Percentiles rank a stretch among this genome's conserved stretches.
phyloP scores from a whole-genome alignment of 1,284 basidiomycete species.

The Ganoderma lingzhi region DNA sequence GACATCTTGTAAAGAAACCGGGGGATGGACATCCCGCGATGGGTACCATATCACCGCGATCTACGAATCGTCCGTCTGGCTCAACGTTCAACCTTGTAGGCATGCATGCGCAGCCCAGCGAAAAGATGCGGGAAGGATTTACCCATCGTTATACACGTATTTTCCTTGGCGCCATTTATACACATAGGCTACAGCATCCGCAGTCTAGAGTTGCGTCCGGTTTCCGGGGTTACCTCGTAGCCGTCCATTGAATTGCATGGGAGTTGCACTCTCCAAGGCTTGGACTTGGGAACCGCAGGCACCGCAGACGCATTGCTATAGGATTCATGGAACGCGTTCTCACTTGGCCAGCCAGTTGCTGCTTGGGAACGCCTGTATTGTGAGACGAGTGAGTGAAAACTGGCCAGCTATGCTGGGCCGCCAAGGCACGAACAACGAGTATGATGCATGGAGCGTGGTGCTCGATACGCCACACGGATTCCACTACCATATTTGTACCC shows the following conservation, averaged over 20 bases:
- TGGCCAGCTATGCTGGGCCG: not conserved
- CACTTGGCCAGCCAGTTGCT: not conserved
- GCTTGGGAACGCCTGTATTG: not conserved
- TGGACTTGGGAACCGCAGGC: constrained; percentile 5
- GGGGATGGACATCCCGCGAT: not conserved
- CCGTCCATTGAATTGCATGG: constrained; percentile 5
- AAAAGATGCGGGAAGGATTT: not conserved
- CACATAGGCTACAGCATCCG: not conserved
- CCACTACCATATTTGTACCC: constrained; percentile 11
- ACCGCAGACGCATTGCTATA: not conserved
- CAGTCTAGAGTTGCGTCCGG: not conserved
- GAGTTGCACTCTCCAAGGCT: not conserved
- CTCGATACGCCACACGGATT: not conserved
- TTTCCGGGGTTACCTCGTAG: not conserved
- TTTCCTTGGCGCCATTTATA: not conserved
- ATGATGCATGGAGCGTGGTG: not conserved
- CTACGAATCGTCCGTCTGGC: not conserved
- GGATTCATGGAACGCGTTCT: not conserved
- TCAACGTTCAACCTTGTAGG: not conserved
- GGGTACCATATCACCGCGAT: not conserved
- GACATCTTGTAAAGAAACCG: not conserved
- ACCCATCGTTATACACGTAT: not conserved
- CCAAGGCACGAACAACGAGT: not conserved
- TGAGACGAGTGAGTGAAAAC: not conserved
- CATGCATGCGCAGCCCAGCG: not conserved